Evolutionary conservation across 192 early-diverging fungal genomes (phyloP).

Genomic region (Rhizoclosmatium globosum): DNA sequence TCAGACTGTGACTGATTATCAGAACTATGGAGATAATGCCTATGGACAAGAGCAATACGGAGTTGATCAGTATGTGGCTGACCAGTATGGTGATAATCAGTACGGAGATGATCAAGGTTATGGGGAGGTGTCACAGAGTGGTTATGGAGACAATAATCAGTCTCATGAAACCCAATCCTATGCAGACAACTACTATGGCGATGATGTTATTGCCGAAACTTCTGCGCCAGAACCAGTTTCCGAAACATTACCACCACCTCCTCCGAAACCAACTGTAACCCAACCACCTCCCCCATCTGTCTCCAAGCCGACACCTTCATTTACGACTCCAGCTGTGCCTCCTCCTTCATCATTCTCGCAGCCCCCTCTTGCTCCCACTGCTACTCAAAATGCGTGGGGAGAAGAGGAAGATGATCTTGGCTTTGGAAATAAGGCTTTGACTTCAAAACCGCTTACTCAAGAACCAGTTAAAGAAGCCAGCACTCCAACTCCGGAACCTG

Average conservation of each 20-base stretch:
- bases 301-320: neutral
- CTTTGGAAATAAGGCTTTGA: conserved; percentile 49
- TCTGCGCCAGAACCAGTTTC: neutral
- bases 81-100: neutral
- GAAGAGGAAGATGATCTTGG: conserved; percentile 54
- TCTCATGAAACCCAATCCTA: neutral
- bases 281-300: neutral
- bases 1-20: neutral
- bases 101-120: neutral
- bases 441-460: conserved; percentile 8
- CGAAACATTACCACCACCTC: neutral
- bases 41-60: neutral
- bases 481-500: conserved; percentile 51
- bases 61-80: neutral
- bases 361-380: neutral
- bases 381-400: neutral
- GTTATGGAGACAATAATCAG: neutral
- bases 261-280: neutral
- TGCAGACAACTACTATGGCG: neutral
- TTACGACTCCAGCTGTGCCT: neutral
- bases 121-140: neutral
- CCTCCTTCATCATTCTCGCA: neutral
- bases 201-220: neutral
- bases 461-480: conserved; percentile 40
- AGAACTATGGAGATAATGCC: neutral